Evolutionary conservation across 306 rosid genomes (phyloP).

Genomic region (Ziziphus jujuba): DNA sequence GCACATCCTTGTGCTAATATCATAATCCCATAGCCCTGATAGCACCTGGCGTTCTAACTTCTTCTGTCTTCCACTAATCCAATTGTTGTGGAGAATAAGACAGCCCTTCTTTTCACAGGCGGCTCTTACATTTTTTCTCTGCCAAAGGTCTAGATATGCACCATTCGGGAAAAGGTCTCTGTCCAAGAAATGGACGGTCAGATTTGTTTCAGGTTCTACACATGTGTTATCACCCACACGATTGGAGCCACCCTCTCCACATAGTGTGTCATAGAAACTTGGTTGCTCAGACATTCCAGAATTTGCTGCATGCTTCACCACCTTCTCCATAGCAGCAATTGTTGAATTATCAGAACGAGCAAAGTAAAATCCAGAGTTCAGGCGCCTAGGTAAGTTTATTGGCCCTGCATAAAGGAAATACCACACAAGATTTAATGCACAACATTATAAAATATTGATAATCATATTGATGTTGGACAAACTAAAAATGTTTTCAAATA

Average conservation of each 20-base stretch:
- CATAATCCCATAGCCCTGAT: constrained; percentile 92
- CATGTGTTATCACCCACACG: constrained; percentile 57
- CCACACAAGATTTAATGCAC: background rate
- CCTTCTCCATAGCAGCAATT: constrained; percentile 79
- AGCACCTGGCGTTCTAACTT: constrained; percentile 78
- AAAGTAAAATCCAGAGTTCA: constrained; percentile 95
- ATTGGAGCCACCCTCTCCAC: constrained; percentile 72
- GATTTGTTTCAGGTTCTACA: constrained; percentile 76
- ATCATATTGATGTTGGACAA: background rate
- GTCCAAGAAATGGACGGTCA: constrained; percentile 76
- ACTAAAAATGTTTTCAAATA: too few relatives aligned
- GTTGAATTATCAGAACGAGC: constrained; percentile 72
- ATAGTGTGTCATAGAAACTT: constrained; percentile 86
- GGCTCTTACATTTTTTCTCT: constrained; percentile 44
- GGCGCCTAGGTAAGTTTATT: constrained; percentile 85
- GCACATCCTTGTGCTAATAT: constrained; percentile 77
- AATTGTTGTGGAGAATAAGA: constrained; percentile 74
- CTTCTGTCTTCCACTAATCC: constrained; percentile 90
- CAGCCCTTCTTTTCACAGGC: constrained; percentile 65
- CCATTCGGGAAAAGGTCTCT: constrained; percentile 90
- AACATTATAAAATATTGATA: background rate
- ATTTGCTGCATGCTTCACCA: constrained; percentile 82
- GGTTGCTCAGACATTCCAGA: constrained; percentile 94
- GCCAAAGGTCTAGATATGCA: constrained; percentile 79
- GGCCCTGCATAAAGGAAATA: constrained; percentile 45